Percentiles rank a stretch among this genome's conserved stretches.
Conservation (phyloP, 2,329 filamentous ascomycete genomes). For the Conoideocrella luteorostrata region DNA sequence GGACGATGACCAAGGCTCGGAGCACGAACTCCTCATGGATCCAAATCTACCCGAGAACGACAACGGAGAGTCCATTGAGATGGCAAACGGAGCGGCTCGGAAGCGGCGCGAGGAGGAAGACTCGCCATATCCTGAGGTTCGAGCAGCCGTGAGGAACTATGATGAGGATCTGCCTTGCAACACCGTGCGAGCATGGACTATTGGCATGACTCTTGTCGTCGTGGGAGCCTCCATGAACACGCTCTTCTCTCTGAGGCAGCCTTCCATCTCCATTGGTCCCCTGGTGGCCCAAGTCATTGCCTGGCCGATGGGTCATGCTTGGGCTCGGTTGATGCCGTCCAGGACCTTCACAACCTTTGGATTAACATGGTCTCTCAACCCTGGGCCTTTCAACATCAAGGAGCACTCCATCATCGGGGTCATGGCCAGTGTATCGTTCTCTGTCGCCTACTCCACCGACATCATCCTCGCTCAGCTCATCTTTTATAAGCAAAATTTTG, state of each 20-base stretch:
- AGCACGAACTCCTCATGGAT: conserved; percentile 52
- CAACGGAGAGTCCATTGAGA: conserved; percentile 20
- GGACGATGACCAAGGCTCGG: conserved; percentile 42
- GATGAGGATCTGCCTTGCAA: conserved; percentile 61
- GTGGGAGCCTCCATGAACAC: conserved; percentile 57
- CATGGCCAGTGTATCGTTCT: conserved; percentile 67
- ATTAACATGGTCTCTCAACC: conserved; percentile 52
- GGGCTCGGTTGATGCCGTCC: conserved; percentile 50
- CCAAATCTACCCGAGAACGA: conserved; percentile 43
- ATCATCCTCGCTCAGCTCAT: conserved; percentile 64
- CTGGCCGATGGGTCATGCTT: conserved; percentile 56
- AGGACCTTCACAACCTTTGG: conserved; percentile 47
- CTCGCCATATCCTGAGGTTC: conserved; percentile 61
- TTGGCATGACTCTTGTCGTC: conserved; percentile 51
- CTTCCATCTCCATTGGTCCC: conserved; percentile 53
- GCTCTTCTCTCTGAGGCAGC: conserved; percentile 55
- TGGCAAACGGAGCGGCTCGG: conserved; percentile 14
- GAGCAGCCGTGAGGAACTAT: conserved; percentile 57
- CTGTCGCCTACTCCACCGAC: conserved; percentile 65
- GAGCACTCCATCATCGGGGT: conserved; percentile 63
- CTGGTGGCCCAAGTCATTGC: conserved; percentile 59
- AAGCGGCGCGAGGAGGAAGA: conserved; percentile 43
- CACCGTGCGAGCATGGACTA: conserved; percentile 59
- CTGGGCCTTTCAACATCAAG: conserved; percentile 64
- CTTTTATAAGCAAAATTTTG: conserved; percentile 67